These are phyloP conservation scores for Polygonum aviculare DNA, from an alignment of 148 eudicot genomes.

Conservation along the genomic window DNA sequence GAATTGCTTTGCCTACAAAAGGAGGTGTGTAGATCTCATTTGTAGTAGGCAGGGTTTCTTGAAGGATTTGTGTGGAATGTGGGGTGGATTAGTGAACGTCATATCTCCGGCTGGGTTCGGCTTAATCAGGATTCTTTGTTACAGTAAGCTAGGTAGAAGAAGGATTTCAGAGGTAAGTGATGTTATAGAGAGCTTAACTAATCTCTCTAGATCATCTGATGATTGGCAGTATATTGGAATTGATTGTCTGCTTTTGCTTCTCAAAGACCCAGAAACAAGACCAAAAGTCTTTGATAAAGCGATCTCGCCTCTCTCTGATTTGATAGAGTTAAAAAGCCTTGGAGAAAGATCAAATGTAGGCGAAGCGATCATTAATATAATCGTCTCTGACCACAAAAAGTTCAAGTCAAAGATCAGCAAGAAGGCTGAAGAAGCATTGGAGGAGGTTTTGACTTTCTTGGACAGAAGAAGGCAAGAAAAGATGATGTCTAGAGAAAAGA, in stretches of 20 bases:
- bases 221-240: slow-evolving; percentile 86
- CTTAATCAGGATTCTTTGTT: slow-evolving; percentile 55
- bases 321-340: slow-evolving; percentile 41
- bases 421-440: slow-evolving; percentile 27
- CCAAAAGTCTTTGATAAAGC: slow-evolving; percentile 40
- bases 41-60: slow-evolving; percentile 30
- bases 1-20: slow-evolving; percentile 54
- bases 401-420: slow-evolving; percentile 19
- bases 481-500: slow-evolving; percentile 33
- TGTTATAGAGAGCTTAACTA: slow-evolving; percentile 48
- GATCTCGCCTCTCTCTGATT: slow-evolving; percentile 42
- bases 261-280: slow-evolving; percentile 53
- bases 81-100: slow-evolving; percentile 49
- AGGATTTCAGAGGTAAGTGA: slow-evolving; percentile 33
- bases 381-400: slow-evolving; percentile 6
- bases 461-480: slow-evolving; percentile 49
- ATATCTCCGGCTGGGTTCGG: slow-evolving; percentile 61
- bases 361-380: slow-evolving; percentile 3
- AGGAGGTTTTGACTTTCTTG: slow-evolving; percentile 54
- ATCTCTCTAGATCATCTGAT: slow-evolving; percentile 66
- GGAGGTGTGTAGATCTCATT: slow-evolving; percentile 39
- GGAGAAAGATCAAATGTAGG: slow-evolving; percentile 46
- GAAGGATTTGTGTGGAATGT: slow-evolving; percentile 27
- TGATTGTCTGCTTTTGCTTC: slow-evolving; percentile 60
- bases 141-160: slow-evolving; percentile 44